Evolutionary conservation across 176 grass and related monocot species (phyloP).

Genomic region (Neostapfia colusana): DNA sequence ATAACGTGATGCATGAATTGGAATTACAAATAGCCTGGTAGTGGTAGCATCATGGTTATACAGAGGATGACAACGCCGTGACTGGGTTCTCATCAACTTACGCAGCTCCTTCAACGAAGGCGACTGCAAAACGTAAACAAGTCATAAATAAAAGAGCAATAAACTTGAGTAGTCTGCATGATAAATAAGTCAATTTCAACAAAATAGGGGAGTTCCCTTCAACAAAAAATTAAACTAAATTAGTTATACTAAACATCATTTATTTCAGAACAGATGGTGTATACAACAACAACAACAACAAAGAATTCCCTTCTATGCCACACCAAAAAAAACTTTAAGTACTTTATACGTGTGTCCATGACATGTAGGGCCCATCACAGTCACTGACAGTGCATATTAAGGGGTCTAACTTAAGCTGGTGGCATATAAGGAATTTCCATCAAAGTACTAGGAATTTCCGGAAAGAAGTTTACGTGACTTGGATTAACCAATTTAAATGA

Average conservation of each 20-base stretch:
- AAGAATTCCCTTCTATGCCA: too few relatives aligned
- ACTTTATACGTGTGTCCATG: too few relatives aligned
- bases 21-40: slow-evolving; percentile 80
- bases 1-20: slow-evolving; percentile 76
- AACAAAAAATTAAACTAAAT: too few relatives aligned
- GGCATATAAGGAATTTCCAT: too few relatives aligned
- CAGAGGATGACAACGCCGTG: slow-evolving; percentile 69
- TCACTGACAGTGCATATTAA: too few relatives aligned
- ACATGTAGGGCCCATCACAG: too few relatives aligned
- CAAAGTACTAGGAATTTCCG: background rate
- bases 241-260: too few relatives aligned
- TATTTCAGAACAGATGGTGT: too few relatives aligned
- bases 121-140: slow-evolving; percentile 51
- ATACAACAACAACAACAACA: too few relatives aligned
- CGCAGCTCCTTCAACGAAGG: slow-evolving; percentile 64
- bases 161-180: background rate
- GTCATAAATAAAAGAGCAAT: background rate
- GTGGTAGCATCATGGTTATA: slow-evolving; percentile 72
- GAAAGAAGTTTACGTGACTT: slow-evolving; percentile 64
- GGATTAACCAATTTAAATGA: slow-evolving; percentile 78
- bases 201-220: too few relatives aligned
- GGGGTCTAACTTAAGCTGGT: too few relatives aligned
- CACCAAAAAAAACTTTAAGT: too few relatives aligned
- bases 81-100: slow-evolving; percentile 78
- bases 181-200: slow-evolving; percentile 5